Conservation (phyloP, 2,329 filamentous ascomycete species). For the Lachnellula suecica region DNA sequence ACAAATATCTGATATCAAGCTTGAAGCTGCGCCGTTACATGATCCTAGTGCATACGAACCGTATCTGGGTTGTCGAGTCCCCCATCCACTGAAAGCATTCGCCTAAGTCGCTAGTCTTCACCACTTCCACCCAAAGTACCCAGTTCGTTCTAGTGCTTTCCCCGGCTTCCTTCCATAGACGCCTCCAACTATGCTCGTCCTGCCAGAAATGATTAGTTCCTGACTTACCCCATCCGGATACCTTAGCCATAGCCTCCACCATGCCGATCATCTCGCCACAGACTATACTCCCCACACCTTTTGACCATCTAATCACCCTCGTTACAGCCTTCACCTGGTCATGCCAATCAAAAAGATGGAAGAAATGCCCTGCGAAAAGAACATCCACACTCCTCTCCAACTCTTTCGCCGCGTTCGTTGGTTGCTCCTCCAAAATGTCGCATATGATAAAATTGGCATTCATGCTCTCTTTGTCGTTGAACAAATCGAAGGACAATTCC, state of each 20-base stretch:
- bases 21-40: too few relatives aligned
- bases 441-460: constrained; percentile 32
- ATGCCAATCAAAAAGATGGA: constrained; percentile 10
- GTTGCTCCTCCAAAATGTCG: constrained; percentile 31
- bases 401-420: constrained; percentile 30
- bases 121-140: too few relatives aligned
- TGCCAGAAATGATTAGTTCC: too few relatives aligned
- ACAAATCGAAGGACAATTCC: constrained; percentile 37
- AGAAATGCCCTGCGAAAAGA: constrained; percentile 7
- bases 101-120: too few relatives aligned
- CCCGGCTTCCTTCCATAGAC: too few relatives aligned
- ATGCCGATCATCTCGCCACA: constrained; percentile 23
- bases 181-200: too few relatives aligned
- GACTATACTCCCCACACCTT: constrained; percentile 8
- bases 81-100: too few relatives aligned
- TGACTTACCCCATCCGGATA: not conserved
- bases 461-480: constrained; percentile 34
- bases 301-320: constrained; percentile 8
- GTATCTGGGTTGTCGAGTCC: too few relatives aligned
- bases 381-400: constrained; percentile 30
- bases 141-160: too few relatives aligned
- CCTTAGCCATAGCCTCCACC: not conserved
- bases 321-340: constrained; percentile 29
- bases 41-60: too few relatives aligned
- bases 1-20: too few relatives aligned